Evolutionary conservation across 75 land plant species (phyloP), one percentile per base, ranked within the genome.

Genomic region (Sequoiadendron giganteum): DNA sequence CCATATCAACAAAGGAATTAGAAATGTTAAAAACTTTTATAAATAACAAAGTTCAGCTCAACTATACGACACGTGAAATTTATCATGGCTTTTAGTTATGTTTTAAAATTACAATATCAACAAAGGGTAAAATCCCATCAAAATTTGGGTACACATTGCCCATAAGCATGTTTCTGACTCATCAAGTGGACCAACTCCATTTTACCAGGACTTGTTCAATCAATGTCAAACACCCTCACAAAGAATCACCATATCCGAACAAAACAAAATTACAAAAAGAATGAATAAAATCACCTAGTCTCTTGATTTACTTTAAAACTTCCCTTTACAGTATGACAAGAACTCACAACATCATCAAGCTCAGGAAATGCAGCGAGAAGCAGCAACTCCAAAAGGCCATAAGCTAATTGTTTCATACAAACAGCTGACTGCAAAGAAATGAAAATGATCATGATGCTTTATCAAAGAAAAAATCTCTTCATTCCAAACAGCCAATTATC

Each of bases 361-460:
- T 98, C 99, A 9, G 99, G 99, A 87, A 97, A 97, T 68, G 91
- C 91, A 0, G 99, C 88, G 18, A 92, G 83, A 10, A 98, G 89
- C 5, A 97, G 90, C 83, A 94, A 90, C 94, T 98, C 99, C 48
- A 98, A 89, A 61, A 98, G 93, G 80, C 98, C 91, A 56, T 92
- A 91, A 14, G 95, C 94, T 68, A 98, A 86, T 84, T 94, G 97
- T 94, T 97, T 98, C 89, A 96, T 38, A 79, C 94, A 98, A 73
- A 97, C 99, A 42, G 96, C 83, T n/a, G 99, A 97, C 99, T 98
- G 99, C 92, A 92, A 49, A 89, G 32, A 82, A 39, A 79, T 39
- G 48, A 10, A 82, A 25, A 82, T 0, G 25, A 47, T 47, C 32
- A 13, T 10, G 13, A 42, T n/a, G 28, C 52, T 47, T 45, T 28